Conservation (phyloP, 1,284 basidiomycete genomes). For the Bondarzewia mesenterica region DNA sequence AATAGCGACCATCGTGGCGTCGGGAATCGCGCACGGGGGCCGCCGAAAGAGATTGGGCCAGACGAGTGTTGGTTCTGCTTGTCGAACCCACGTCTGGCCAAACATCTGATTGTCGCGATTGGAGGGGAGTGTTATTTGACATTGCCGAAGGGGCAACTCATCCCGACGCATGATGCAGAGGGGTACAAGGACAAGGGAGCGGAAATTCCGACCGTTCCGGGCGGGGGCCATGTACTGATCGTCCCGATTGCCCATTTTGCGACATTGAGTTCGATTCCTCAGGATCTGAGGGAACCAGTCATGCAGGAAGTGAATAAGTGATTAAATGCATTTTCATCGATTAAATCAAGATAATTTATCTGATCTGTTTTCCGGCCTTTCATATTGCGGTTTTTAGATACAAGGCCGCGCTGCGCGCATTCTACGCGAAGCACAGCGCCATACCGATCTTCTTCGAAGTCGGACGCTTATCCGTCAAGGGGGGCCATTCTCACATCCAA, state of each 20-base stretch:
- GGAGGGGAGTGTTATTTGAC: conserved; percentile 90
- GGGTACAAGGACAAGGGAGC: conserved; percentile 26
- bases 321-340: conserved; percentile 11
- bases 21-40: conserved; percentile 40
- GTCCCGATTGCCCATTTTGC: conserved; percentile 74
- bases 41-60: conserved; percentile 72
- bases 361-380: background rate
- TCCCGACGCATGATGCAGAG: conserved; percentile 60
- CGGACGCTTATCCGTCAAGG: conserved; percentile 73
- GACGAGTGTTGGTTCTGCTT: conserved; percentile 95
- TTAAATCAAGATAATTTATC: background rate
- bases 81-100: conserved; percentile 85
- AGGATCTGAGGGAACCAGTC: conserved; percentile 69
- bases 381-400: conserved; percentile 42
- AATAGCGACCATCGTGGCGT: conserved; percentile 30
- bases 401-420: conserved; percentile 64
- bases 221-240: conserved; percentile 89
- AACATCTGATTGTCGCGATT: conserved; percentile 91
- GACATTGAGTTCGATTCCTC: conserved; percentile 55
- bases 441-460: conserved; percentile 82
- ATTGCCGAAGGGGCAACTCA: conserved; percentile 87
- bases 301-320: conserved; percentile 72
- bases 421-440: conserved; percentile 67
- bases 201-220: conserved; percentile 55
- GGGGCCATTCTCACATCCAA: conserved; percentile 93